Conservation (phyloP, 2,329 filamentous ascomycete species). For the Aspergillus pseudonomiae region DNA sequence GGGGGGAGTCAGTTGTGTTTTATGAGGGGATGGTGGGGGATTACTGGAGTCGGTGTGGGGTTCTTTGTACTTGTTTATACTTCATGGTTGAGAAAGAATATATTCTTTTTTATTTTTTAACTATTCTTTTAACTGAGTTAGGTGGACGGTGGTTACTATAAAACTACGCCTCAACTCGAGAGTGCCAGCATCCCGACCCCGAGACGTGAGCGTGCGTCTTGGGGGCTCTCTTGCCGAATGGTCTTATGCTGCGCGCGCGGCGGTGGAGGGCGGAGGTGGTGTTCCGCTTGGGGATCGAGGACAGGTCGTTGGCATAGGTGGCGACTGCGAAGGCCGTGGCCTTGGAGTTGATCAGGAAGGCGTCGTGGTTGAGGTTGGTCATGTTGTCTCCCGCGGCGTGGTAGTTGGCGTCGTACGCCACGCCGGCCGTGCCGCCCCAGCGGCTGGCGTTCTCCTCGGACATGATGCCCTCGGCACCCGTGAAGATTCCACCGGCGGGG, state of each 20-base stretch:
- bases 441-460: slow-evolving; percentile 64
- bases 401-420: slow-evolving; percentile 61
- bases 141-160: not conserved
- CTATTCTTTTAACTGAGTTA: not conserved
- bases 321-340: slow-evolving; percentile 32
- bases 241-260: slow-evolving; percentile 3
- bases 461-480: slow-evolving; percentile 77
- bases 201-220: slow-evolving; percentile 20
- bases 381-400: slow-evolving; percentile 57
- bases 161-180: slow-evolving; percentile 16
- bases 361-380: slow-evolving; percentile 53
- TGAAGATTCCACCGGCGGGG: slow-evolving; percentile 74
- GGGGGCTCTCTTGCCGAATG: slow-evolving; percentile 6
- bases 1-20: not conserved
- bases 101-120: not conserved
- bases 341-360: slow-evolving; percentile 30
- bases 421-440: slow-evolving; percentile 71
- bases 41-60: not conserved
- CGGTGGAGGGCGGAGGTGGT: not conserved
- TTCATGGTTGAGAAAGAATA: not conserved
- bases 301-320: slow-evolving; percentile 29
- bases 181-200: slow-evolving; percentile 28
- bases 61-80: too few relatives aligned
- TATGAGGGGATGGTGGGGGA: not conserved
- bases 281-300: slow-evolving; percentile 23